Base-by-base conservation (phyloP, 345 rosid species). In the Noccaea bulbosa region DNA sequence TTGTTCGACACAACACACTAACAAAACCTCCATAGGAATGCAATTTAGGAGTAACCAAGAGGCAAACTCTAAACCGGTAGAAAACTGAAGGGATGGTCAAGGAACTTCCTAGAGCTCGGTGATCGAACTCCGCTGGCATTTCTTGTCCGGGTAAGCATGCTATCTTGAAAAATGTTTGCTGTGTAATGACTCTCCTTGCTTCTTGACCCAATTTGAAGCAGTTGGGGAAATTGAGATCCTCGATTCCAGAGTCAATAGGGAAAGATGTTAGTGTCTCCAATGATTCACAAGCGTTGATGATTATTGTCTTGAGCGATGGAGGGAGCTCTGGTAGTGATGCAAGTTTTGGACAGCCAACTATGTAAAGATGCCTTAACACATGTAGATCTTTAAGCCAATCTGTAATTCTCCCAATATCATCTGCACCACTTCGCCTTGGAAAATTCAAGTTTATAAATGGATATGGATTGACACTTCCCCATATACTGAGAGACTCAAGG, bases 281-380 rank as follows among this genome's bases (percentile, higher is more conserved):
- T 51, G 69, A 61, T 41, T 62, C 53, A 51, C 75, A 61, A 2
- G 1, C n/a, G 0, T 5, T 1, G n/a, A 12, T 62, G 0, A 0
- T 0, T 33, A 71, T n/a, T 6, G 0, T 0, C 32, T 0, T 32
- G 22, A 70, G 58, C 4, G 66, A 59, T 50, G n/a, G 0, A 50
- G 66, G 74, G 16, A 70, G 74, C 66, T 58, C 50, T 2, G 66
- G 40, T 3, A 69, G 33, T 58, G 66, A 69, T 14, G 12, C 14
- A 24, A 69, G n/a, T 69, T 59, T 59, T 38, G 66, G 7, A 41
- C 60, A 70, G 0, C 33, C 57, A 45, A 0, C 0, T 47, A 58
- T 27, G 1, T 0, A 0, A 46, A 69, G 40, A 3, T 0, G 0
- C 27, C 2, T 2, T 41, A 70, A 40, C 60, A 5, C 34, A 12